These are phyloP conservation scores for Aspergillus pseudoterreus DNA, from an alignment of 2,329 filamentous ascomycete species.

Conservation along the genomic window DNA sequence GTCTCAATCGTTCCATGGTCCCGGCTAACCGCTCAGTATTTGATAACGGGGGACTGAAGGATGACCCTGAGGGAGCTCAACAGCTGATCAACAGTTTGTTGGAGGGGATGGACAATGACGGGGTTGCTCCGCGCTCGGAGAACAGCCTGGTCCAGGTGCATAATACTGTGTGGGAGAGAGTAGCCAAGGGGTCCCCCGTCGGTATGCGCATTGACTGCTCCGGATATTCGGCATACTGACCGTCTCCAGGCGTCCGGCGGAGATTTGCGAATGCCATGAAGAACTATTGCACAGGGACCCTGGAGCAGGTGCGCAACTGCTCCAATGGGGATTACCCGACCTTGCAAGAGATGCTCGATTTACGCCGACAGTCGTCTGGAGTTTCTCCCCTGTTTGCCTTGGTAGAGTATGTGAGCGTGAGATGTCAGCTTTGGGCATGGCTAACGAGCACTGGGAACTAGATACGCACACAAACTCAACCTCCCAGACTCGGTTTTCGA, in stretches of 20 bases:
- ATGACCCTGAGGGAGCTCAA: constrained; percentile 19
- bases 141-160: constrained; percentile 22
- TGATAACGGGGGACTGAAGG: constrained; percentile 27
- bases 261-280: constrained; percentile 12
- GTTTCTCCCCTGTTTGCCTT: constrained; percentile 20
- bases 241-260: constrained; percentile 6
- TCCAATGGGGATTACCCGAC: constrained; percentile 11
- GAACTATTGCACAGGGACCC: constrained; percentile 15
- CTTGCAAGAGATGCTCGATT: constrained; percentile 12
- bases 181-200: constrained; percentile 12
- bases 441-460: neutral
- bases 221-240: too few species aligned
- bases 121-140: constrained; percentile 10
- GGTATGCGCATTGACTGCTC: constrained; percentile 1
- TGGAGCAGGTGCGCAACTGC: constrained; percentile 14
- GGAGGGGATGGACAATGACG: constrained; percentile 13
- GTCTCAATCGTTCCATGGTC: neutral
- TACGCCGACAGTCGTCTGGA: constrained; percentile 17
- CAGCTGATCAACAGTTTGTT: constrained; percentile 21
- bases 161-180: constrained; percentile 23
- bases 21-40: constrained; percentile 17
- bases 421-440: too few species aligned
- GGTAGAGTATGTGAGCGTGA: constrained; percentile 14
- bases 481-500: constrained; percentile 18
- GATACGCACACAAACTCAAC: constrained; percentile 16